A percentile compares a stretch with the other conserved stretches of the same genome.
phyloP scores from a whole-genome alignment of 805 yeast genomes.

The Saccharomycopsis olivae region DNA sequence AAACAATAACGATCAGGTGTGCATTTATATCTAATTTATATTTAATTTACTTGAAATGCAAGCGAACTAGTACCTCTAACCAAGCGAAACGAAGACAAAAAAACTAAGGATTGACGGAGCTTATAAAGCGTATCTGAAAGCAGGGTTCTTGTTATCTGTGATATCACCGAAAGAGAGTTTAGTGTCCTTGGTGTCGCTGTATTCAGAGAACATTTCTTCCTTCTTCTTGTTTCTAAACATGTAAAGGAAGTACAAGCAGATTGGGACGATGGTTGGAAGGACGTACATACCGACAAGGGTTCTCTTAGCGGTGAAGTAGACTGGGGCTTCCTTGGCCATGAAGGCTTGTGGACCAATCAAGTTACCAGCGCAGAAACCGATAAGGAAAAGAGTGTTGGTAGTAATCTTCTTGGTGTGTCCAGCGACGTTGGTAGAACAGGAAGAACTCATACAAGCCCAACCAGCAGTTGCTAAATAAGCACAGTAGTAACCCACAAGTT shows the following conservation, averaged over 20 bases:
- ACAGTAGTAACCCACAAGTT: conserved; percentile 30
- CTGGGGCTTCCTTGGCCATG: conserved; percentile 32
- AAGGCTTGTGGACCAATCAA: conserved; percentile 69
- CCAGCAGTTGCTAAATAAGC: conserved; percentile 28
- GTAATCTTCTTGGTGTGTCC: conserved; percentile 64
- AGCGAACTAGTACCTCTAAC: no score
- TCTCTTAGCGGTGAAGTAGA: conserved; percentile 31
- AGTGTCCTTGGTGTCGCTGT: conserved; percentile 26
- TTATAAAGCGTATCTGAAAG: conserved; percentile 34
- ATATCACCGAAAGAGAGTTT: conserved; percentile 36
- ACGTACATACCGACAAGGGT: conserved; percentile 28
- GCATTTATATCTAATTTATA: no score
- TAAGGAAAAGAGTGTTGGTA: conserved; percentile 40
- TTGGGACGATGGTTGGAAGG: conserved; percentile 23
- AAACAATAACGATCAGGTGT: no score
- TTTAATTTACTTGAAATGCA: no score
- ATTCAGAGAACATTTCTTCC: conserved; percentile 19
- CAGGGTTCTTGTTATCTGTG: conserved; percentile 44
- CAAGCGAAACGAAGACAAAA: no score
- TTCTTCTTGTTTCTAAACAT: conserved; percentile 26
- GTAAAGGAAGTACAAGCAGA: conserved; percentile 25
- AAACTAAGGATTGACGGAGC: no score
- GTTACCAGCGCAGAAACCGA: conserved; percentile 60
- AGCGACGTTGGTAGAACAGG: conserved; percentile 42
- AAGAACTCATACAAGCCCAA: conserved; percentile 26